Conservation (phyloP, 2,329 filamentous ascomycete genomes). For the Magnaporthiopsis incrustans region DNA sequence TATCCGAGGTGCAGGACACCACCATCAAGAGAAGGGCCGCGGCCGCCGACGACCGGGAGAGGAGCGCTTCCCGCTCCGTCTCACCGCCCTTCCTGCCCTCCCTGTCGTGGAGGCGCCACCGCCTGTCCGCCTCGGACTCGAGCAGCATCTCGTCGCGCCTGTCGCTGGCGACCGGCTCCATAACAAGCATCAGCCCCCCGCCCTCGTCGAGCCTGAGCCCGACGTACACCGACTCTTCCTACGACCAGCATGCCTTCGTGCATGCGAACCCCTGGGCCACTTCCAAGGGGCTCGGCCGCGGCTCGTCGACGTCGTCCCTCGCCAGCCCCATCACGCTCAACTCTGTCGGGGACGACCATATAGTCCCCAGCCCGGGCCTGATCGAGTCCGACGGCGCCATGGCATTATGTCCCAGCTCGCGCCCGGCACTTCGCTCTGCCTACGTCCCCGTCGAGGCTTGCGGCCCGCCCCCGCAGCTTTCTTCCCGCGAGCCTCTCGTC, state of each 20-base stretch:
- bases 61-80: neutral
- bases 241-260: conserved; percentile 1
- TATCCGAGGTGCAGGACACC: neutral
- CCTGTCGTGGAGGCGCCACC: conserved; percentile 1
- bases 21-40: neutral
- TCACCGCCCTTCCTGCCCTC: neutral
- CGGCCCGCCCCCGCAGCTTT: neutral
- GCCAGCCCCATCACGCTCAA: conserved; percentile 1
- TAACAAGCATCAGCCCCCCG: conserved; percentile 6
- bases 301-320: neutral
- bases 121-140: conserved; percentile 1
- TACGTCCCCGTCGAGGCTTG: neutral
- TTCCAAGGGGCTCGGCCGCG: neutral
- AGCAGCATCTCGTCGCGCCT: conserved; percentile 7
- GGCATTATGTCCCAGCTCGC: neutral
- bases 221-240: conserved; percentile 6
- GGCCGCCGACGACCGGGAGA: neutral
- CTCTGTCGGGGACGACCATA: neutral
- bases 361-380: no score
- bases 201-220: conserved; percentile 4
- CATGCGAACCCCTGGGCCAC: conserved; percentile 2
- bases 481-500: neutral
- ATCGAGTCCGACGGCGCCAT: neutral
- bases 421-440: neutral
- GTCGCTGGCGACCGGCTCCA: conserved; percentile 6